A percentile compares a stretch with the other conserved stretches of the same genome.
phyloP scores from a whole-genome alignment of 257 asterid genomes.

The Plantago ovata region DNA sequence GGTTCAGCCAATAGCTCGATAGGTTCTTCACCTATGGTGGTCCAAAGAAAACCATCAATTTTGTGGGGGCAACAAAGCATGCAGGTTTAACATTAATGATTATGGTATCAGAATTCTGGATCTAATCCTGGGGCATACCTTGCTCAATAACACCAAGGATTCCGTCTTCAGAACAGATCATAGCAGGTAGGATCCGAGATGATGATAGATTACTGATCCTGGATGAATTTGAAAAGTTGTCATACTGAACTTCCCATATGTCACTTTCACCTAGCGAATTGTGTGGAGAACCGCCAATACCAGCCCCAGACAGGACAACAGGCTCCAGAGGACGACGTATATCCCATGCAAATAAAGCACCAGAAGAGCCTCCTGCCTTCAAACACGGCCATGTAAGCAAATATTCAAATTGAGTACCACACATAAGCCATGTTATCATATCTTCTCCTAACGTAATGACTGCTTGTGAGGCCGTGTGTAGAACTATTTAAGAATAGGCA shows the following conservation, averaged over 20 bases:
- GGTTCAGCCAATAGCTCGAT: slow-evolving; percentile 83
- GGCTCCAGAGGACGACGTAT: slow-evolving; percentile 78
- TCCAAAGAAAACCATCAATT: neutral
- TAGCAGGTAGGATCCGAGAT: slow-evolving; percentile 75
- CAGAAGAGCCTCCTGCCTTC: slow-evolving; percentile 98
- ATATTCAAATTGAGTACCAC: slow-evolving; percentile 2
- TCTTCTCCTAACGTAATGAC: neutral
- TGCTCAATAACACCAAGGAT: slow-evolving; percentile 79
- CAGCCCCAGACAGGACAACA: slow-evolving; percentile 54
- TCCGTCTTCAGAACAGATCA: slow-evolving; percentile 96
- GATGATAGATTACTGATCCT: slow-evolving; percentile 45
- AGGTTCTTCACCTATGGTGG: slow-evolving; percentile 61
- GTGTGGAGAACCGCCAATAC: slow-evolving; percentile 30
- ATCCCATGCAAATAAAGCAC: slow-evolving; percentile 95
- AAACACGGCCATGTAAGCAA: slow-evolving; percentile 20
- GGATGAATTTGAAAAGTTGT: slow-evolving; percentile 65
- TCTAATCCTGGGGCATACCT: slow-evolving; percentile 36
- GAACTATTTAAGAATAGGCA: too few relatives aligned
- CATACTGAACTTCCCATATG: slow-evolving; percentile 90
- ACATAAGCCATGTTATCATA: neutral
- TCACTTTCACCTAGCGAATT: slow-evolving; percentile 72
- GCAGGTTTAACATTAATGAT: neutral
- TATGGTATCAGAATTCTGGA: slow-evolving; percentile 6
- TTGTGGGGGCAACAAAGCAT: neutral
- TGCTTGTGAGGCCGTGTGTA: neutral